These are phyloP conservation scores for Pythium dissimile DNA, from an alignment of 352 stramenopile species.

Conservation along the genomic window DNA sequence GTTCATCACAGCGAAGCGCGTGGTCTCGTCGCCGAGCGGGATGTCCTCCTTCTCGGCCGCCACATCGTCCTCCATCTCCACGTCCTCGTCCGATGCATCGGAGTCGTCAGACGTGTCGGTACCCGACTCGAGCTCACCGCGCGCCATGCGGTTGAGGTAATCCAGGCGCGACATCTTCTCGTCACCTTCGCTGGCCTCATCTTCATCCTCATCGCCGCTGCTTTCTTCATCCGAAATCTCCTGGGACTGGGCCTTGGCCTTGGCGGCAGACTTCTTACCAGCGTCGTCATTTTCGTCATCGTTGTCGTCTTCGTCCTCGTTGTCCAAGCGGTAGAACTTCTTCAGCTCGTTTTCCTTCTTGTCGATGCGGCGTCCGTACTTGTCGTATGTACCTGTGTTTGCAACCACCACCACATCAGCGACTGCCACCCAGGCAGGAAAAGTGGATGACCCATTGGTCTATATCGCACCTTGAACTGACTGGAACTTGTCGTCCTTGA, in stretches of 20 bases:
- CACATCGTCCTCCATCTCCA: constrained; percentile 39
- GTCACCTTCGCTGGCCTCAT: constrained; percentile 32
- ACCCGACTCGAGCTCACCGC: constrained; percentile 64
- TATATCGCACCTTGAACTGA: constrained; percentile 47
- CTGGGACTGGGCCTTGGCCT: constrained; percentile 23
- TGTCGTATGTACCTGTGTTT: constrained; percentile 77
- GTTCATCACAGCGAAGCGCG: constrained; percentile 92
- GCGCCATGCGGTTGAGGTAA: constrained; percentile 84
- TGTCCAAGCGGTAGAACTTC: constrained; percentile 78
- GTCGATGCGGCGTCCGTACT: constrained; percentile 80
- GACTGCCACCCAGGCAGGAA: too few relatives aligned
- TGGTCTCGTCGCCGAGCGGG: constrained; percentile 80
- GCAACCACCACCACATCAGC: background rate
- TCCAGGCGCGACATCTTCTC: constrained; percentile 78
- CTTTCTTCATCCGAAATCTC: constrained; percentile 1
- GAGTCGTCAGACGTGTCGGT: constrained; percentile 52
- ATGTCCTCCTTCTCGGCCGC: constrained; percentile 73
- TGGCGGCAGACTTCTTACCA: constrained; percentile 25
- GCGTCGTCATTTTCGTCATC: constrained; percentile 22
- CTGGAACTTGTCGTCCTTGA: constrained; percentile 80
- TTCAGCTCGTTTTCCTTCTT: constrained; percentile 75
- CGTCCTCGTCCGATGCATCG: constrained; percentile 42
- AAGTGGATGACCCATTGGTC: background rate
- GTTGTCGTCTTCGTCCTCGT: constrained; percentile 33
- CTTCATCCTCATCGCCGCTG: constrained; percentile 30